A percentile compares a stretch with the other conserved stretches of the same genome.
Evolutionary conservation across 805 yeast species (phyloP).

Genomic region (Yarrowia sp.): DNA sequence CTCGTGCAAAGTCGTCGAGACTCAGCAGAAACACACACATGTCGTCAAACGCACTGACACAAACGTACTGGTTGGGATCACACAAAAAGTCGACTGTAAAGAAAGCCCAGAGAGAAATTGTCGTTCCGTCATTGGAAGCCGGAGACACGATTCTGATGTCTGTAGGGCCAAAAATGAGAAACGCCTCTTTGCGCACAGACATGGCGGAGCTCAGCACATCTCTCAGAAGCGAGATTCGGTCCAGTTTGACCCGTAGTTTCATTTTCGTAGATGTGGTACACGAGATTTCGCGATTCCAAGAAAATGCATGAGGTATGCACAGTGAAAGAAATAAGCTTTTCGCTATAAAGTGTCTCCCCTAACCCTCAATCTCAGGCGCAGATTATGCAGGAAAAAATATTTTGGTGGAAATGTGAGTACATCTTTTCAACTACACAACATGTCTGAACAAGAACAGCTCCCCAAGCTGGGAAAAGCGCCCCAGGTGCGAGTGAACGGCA

Average conservation of each 20-base stretch:
- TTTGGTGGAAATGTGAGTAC: background rate
- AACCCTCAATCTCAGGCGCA: conserved; percentile 2
- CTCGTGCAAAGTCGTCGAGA: conserved; percentile 25
- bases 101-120: conserved; percentile 20
- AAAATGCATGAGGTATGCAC: background rate
- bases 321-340: background rate
- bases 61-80: conserved; percentile 16
- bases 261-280: background rate
- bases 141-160: conserved; percentile 27
- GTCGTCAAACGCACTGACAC: conserved; percentile 16
- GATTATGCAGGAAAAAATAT: conserved; percentile 31
- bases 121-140: conserved; percentile 19
- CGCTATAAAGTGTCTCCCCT: background rate
- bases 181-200: conserved; percentile 20
- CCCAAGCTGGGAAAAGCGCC: conserved; percentile 36
- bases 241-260: conserved; percentile 25
- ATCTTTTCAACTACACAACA: background rate
- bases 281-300: too few relatives aligned
- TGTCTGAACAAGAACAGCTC: conserved; percentile 13
- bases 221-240: conserved; percentile 10
- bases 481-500: conserved; percentile 48
- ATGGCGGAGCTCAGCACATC: conserved; percentile 11
- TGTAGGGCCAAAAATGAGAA: conserved; percentile 6
- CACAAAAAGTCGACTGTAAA: conserved; percentile 15
- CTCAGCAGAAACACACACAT: conserved; percentile 29